phyloP scores from a whole-genome alignment of 2,329 filamentous ascomycete genomes.

The Triangularia verruculosa region DNA sequence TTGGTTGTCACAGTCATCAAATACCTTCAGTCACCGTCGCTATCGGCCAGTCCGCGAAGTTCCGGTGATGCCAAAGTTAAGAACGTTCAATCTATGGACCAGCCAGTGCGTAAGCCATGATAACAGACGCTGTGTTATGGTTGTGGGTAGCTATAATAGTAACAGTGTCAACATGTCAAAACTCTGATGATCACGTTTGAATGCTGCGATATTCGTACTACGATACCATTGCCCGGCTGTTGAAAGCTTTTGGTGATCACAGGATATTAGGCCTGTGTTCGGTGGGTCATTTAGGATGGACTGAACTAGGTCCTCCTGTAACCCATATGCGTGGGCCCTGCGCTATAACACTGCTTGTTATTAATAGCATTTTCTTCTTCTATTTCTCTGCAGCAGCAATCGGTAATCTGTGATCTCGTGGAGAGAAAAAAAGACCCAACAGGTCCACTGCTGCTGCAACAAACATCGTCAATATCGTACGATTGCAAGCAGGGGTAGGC shows the following conservation, averaged over 20 bases:
- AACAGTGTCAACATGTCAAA: not conserved
- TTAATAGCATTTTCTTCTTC: slow-evolving; percentile 2
- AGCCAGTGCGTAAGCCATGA: too few species aligned
- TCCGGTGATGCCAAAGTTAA: too few species aligned
- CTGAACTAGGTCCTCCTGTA: too few species aligned
- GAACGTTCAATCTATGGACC: too few species aligned
- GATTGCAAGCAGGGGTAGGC: slow-evolving; percentile 7
- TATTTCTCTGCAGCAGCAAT: not conserved
- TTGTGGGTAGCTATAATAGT: not conserved
- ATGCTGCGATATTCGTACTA: not conserved
- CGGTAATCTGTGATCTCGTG: not conserved
- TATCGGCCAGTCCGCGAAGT: too few species aligned
- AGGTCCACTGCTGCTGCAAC: slow-evolving; percentile 18
- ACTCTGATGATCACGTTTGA: not conserved
- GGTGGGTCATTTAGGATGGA: too few species aligned
- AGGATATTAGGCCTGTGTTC: not conserved
- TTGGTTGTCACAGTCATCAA: not conserved
- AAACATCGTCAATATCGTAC: slow-evolving; percentile 15
- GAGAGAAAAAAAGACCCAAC: not conserved
- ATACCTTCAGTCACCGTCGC: too few species aligned
- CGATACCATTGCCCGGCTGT: not conserved
- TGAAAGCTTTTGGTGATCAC: not conserved
- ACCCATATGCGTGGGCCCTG: not conserved
- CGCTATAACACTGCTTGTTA: slow-evolving; percentile 4
- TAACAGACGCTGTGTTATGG: not conserved